These are phyloP conservation scores for Apiospora hydei DNA, from an alignment of 2,329 filamentous ascomycete genomes.

Conservation along the genomic window DNA sequence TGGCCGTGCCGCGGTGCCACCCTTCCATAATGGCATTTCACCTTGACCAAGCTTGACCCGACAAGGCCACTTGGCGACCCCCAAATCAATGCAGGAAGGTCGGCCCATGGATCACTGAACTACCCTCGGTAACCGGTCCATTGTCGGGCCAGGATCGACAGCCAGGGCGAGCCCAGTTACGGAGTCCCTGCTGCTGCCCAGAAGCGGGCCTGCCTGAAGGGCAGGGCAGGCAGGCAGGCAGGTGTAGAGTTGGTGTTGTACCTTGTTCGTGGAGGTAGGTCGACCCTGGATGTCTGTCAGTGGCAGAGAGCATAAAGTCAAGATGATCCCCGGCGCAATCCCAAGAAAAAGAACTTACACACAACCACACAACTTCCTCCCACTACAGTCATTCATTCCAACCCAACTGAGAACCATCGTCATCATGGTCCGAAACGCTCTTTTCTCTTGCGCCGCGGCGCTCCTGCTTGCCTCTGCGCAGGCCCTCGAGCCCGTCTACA, in stretches of 20 bases:
- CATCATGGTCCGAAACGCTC: slow-evolving; percentile 10
- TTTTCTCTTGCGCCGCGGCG: slow-evolving; percentile 4
- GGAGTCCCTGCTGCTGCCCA: background rate
- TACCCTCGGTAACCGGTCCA: background rate
- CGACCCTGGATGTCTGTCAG: too few relatives aligned
- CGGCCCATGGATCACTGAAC: background rate
- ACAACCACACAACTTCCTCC: background rate
- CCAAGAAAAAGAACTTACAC: background rate
- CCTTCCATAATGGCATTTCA: background rate
- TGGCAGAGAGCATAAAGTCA: background rate
- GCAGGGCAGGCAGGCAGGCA: too few relatives aligned
- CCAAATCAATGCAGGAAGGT: background rate
- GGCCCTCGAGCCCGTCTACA: slow-evolving; percentile 14
- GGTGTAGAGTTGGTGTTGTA: too few relatives aligned
- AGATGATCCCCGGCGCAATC: background rate
- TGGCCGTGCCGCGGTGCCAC: too few relatives aligned
- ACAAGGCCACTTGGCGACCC: background rate
- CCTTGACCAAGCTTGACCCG: background rate
- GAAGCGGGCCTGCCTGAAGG: background rate
- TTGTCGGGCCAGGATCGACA: background rate
- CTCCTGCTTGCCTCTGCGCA: slow-evolving; percentile 1
- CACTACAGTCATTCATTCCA: background rate
- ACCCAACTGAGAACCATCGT: background rate
- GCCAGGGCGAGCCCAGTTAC: background rate
- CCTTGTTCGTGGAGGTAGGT: too few relatives aligned